A percentile compares a stretch with the other conserved stretches of the same genome.
Conservation (phyloP, 225 moss, liverwort and hornwort species). For the Anthoceros angustus region DNA sequence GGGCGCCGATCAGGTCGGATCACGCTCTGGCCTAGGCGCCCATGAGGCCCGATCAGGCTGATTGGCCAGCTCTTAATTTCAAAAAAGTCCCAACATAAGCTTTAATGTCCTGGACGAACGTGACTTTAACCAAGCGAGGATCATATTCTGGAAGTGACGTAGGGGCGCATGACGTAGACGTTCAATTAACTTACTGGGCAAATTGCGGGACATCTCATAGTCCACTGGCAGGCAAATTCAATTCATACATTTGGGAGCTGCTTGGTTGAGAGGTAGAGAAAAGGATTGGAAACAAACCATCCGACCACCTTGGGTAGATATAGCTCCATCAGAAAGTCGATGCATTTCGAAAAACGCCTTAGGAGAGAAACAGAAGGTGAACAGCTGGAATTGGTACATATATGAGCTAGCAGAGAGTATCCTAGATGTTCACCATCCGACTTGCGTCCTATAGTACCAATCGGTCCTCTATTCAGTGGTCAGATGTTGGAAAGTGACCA, state of each 20-base stretch:
- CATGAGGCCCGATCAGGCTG: no score
- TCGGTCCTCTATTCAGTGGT: no score
- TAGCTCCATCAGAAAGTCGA: not conserved
- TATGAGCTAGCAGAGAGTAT: no score
- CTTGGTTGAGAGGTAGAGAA: slow-evolving; percentile 23
- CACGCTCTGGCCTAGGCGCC: no score
- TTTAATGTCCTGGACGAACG: not conserved
- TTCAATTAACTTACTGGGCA: slow-evolving; percentile 15
- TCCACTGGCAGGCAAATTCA: slow-evolving; percentile 24
- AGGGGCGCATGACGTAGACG: slow-evolving; percentile 14
- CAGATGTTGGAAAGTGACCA: no score
- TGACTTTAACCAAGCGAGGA: slow-evolving; percentile 10
- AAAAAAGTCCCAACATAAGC: no score
- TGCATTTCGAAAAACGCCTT: not conserved
- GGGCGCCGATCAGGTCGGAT: no score
- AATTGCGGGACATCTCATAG: slow-evolving; percentile 41
- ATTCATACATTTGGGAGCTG: slow-evolving; percentile 18
- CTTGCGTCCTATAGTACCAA: no score
- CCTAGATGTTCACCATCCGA: no score
- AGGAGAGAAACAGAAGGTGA: no score
- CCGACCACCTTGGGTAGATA: not conserved
- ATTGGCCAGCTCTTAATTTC: no score
- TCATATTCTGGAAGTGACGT: slow-evolving; percentile 10
- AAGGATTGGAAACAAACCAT: slow-evolving; percentile 12
- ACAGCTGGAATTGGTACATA: no score